These are phyloP conservation scores for Leavenworthia alabamica DNA, from an alignment of 345 rosid species.

Conservation along the genomic window DNA sequence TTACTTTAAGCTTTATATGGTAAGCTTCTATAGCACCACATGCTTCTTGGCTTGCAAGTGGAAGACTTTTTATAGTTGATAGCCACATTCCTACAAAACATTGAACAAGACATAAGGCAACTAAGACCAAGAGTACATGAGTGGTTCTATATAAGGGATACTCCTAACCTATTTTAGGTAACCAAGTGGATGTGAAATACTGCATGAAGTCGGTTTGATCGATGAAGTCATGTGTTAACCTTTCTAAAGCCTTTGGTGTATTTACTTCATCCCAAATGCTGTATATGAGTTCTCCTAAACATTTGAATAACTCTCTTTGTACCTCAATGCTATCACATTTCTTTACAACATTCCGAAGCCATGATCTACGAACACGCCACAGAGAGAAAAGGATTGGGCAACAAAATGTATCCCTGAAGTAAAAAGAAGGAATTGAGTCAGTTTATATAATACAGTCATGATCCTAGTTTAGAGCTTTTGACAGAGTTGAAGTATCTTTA, in stretches of 20 bases:
- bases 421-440: neutral
- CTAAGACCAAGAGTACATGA: neutral
- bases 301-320: slow-evolving; percentile 68
- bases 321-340: slow-evolving; percentile 64
- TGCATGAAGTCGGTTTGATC: slow-evolving; percentile 73
- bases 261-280: slow-evolving; percentile 62
- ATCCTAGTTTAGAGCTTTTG: neutral
- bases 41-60: slow-evolving; percentile 96
- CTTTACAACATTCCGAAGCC: slow-evolving; percentile 79
- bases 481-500: slow-evolving; percentile 9
- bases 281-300: slow-evolving; percentile 61
- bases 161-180: slow-evolving; percentile 82
- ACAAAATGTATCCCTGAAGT: slow-evolving; percentile 63
- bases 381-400: slow-evolving; percentile 80
- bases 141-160: neutral
- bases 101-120: neutral
- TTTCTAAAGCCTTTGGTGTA: slow-evolving; percentile 49
- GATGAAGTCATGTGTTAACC: slow-evolving; percentile 60
- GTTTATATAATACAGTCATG: neutral
- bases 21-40: slow-evolving; percentile 96
- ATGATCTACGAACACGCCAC: slow-evolving; percentile 91
- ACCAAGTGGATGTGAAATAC: slow-evolving; percentile 75
- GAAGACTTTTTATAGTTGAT: slow-evolving; percentile 63
- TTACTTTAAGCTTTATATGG: slow-evolving; percentile 81
- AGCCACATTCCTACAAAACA: slow-evolving; percentile 87